These are phyloP conservation scores for Phytomonas sp. DNA, from an alignment of 208 protist genomes.

Conservation along the genomic window DNA sequence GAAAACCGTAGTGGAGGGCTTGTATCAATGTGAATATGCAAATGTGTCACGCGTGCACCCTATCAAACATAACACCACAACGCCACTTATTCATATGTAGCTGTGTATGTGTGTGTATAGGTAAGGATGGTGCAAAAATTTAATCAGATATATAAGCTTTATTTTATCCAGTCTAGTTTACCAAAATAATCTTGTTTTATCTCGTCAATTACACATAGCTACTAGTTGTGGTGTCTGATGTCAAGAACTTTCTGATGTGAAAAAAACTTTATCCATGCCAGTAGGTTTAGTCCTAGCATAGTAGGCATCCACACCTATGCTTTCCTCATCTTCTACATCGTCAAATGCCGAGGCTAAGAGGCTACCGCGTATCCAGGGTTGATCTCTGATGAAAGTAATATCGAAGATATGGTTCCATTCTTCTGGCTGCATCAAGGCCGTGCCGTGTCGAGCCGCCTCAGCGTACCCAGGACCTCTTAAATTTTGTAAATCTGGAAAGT, in stretches of 20 bases:
- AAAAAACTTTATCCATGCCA: background rate
- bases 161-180: background rate
- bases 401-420: conserved; percentile 32
- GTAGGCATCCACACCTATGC: background rate
- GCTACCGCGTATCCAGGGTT: conserved; percentile 23
- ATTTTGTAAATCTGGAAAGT: conserved; percentile 28
- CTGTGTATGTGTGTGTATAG: background rate
- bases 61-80: background rate
- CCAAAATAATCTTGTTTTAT: background rate
- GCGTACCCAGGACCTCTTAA: conserved; percentile 44
- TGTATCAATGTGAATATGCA: background rate
- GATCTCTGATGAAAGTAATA: conserved; percentile 18
- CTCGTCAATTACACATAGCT: background rate
- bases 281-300: background rate
- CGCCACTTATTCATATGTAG: background rate
- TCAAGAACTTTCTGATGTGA: background rate
- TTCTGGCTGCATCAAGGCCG: conserved; percentile 44
- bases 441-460: conserved; percentile 66
- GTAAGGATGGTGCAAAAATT: background rate
- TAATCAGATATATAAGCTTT: background rate
- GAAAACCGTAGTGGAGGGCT: background rate
- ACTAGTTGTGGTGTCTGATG: background rate
- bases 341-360: conserved; percentile 30
- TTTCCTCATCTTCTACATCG: conserved; percentile 15
- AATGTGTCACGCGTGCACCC: background rate